A percentile compares a stretch with the other conserved stretches of the same genome.
Evolutionary conservation across 73 alveolate genomes (phyloP).

Genomic region (Paramecium pentaurelia): DNA sequence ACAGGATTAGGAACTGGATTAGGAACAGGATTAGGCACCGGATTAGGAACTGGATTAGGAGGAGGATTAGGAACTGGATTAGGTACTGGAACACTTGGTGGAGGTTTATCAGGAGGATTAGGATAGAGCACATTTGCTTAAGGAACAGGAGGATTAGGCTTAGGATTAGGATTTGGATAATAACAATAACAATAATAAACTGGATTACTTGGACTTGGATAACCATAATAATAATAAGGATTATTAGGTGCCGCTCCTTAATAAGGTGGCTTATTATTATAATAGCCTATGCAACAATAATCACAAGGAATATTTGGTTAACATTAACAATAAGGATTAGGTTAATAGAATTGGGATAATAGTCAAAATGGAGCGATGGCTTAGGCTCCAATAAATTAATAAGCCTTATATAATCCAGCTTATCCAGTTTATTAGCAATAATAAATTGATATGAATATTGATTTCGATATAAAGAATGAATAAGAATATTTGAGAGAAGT

Average conservation of each 20-base stretch:
- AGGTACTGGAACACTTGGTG: neutral
- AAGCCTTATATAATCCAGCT: neutral
- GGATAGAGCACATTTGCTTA: neutral
- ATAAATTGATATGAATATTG: neutral
- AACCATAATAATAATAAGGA: neutral
- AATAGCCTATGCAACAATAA: neutral
- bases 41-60: neutral
- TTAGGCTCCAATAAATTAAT: neutral
- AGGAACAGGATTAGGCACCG: neutral
- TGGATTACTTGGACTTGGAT: neutral
- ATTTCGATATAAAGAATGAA: constrained; percentile 11
- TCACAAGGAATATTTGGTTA: neutral
- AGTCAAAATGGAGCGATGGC: neutral
- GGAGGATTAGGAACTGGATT: neutral
- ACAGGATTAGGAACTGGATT: constrained; percentile 14
- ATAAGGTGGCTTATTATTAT: neutral
- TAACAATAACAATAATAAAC: neutral
- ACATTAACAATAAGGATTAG: neutral
- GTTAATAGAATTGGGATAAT: neutral
- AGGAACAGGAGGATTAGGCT: neutral
- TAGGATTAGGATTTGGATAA: neutral
- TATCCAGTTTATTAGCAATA: neutral
- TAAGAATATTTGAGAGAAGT: neutral
- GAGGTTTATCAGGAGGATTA: neutral
- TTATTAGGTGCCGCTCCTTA: neutral